Evolutionary conservation across 345 rosid genomes (phyloP), one percentile per base, ranked within the genome.

Genomic region (Sonneratia alba): DNA sequence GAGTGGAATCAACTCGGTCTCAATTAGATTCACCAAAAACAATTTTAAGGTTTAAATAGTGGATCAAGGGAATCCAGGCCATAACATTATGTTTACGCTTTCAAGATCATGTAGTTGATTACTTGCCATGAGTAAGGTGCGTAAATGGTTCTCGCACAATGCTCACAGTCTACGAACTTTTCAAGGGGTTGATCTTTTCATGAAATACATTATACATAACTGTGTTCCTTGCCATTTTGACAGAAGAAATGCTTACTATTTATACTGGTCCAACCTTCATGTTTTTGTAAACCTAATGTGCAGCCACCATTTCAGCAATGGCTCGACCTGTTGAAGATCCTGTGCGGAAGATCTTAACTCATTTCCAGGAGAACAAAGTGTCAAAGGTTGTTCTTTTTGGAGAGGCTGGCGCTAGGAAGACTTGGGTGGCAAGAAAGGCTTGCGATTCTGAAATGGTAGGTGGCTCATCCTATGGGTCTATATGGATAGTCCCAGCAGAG

Each of bases 381-480:
- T 0, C 45, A 11, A 65, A 2, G 21, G 0, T 75, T 45, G 53
- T 75, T 32, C 70, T 75, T 38, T 32, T 0, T 12, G 78, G 78
- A 53, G 21, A 37, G 49, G 12, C 19, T 9, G 74, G 78, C 37
- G 78, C 36, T 9, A 10, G 21, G 40, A 70, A 3, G 37, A 70
- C 74, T 42, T 75, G 78, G 78, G 53, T 70, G 70, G 78, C 78
- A 37, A 66, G 34, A 66, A 49, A 75, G 74, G 65, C 65, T 6
- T 36, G 66, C 62, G 63, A 55, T 8, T 51, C 32, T 15, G 74
- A 74, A 21, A 6, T 40, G 34, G 24, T 18, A 34, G 0, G 0
- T 56, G 59, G 10, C 22, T 65, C 32, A 0, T 70, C 0, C 43
- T 51, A 71, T 70, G 65, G 73, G 48, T 64, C 67, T 42, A 42